Base-by-base conservation (phyloP, 345 rosid genomes). In the Brassica nigra region DNA sequence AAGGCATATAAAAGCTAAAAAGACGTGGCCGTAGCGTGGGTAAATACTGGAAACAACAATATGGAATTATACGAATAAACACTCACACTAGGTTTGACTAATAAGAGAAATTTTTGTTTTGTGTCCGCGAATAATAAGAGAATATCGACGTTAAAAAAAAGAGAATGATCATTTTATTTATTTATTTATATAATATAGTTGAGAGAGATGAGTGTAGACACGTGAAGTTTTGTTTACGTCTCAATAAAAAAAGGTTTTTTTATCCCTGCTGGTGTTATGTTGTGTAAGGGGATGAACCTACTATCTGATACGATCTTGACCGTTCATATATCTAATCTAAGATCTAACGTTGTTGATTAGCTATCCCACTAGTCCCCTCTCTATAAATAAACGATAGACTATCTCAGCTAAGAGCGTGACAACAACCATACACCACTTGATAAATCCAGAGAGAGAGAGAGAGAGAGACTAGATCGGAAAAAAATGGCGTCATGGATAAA, bases 401-500 rank as follows among this genome's bases (percentile, higher is more conserved):
- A 3, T 3, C 4, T 31, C 44, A 77, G 76, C 42, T 64, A 63
- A 64, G 58, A 71, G 66, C 71, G 44, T 71, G 2, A 36, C 58
- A 36, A 77, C 76, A 27, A 77, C 81, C 8, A 8, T 15, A 71
- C 74, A 27, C 31, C 49, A 58, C 39, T 68, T 2, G 0, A 73
- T 73, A 42, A 61, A 54, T n/a, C 16, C 2, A 44, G 16, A 49
- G 18, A 49, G 55, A 47, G 16, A 49, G 14, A 10, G 49, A 42
- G 5, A 10, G 12, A 44, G 18, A 39, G 34, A 55, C 6, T 8
- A 14, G 61, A 39, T 6, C 33, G 33, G 8, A 6, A 33, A 28
- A 73, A 70, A 52, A 85, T 85, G 88, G 78, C 55, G 44, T 82
- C 81, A 29, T 81, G 87, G 33, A 23, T 84, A 5, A 85, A 86